Evolutionary conservation across 345 rosid genomes (phyloP), one percentile per base, ranked within the genome.

Genomic region (Citrus sp.): DNA sequence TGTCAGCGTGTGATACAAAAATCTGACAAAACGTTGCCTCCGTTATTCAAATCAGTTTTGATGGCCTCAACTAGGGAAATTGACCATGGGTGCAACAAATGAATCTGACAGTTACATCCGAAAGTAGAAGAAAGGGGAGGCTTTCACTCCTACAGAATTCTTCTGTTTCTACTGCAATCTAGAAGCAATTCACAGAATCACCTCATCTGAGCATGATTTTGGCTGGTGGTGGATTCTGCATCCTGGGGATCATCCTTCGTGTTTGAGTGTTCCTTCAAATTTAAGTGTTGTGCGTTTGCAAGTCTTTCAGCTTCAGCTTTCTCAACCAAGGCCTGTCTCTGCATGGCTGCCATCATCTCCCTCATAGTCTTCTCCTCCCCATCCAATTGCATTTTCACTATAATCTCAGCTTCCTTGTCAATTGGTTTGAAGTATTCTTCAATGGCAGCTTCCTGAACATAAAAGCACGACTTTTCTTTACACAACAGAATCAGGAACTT

Each of bases 351-450:
- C 88, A 90, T 78, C 98, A 90, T 87, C 77, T 88, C 88, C 72
- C 83, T 88, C 97, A 92, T 92, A 0, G 85, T 83, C 84, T 83
- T 88, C 86, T 91, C 95, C 88, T 96, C 97, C 27, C 92, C 90
- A 27, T 96, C 94, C 12, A 94, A 97, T 84, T 94, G 98, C 82
- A 78, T 82, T 82, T 94, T 90, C 95, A 94, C 87, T 85, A 96
- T 62, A 16, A 77, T 79, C 88, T 91, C 89, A 30, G 92, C 98
- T 74, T 92, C 87, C 86, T 89, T 90, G 87, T 94, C 97, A 70
- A 94, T 76, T n/a, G 99, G 98, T 81, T 86, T 88, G 79, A 96
- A 92, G 85, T 88, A 91, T 40, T 94, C 92, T 34, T 93, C 93
- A 80, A 92, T 90, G 77, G 89, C 88, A 81, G 91, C 90, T 79